phyloP scores from a whole-genome alignment of 495 filamentous ascomycete genomes.

The Cercophora samala region DNA sequence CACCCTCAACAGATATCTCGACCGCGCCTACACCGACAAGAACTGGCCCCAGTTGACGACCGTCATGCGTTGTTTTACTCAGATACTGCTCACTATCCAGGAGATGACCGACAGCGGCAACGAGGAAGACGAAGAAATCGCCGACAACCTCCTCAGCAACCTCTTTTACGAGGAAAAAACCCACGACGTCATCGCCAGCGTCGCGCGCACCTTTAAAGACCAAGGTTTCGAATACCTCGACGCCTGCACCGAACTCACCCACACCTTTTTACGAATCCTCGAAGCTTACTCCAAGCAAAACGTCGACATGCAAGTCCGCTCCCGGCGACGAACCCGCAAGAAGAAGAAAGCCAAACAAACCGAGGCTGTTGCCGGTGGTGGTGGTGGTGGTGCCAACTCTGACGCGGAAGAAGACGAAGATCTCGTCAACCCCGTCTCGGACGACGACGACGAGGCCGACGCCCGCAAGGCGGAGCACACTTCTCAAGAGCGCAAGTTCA shows the following conservation, averaged over 20 bases:
- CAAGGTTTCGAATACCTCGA: conserved; percentile 94
- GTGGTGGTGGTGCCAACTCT: conserved; percentile 33
- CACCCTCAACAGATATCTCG: conserved; percentile 78
- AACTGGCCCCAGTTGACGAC: conserved; percentile 82
- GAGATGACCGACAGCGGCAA: conserved; percentile 82
- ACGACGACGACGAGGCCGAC: conserved; percentile 80
- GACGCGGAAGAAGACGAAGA: conserved; percentile 37
- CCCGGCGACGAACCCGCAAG: conserved; percentile 61
- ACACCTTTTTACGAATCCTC: conserved; percentile 88
- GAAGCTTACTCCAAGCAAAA: conserved; percentile 95
- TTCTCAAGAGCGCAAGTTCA: conserved; percentile 83
- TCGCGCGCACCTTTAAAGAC: conserved; percentile 79
- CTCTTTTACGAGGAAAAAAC: conserved; percentile 98
- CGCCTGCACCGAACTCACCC: conserved; percentile 82
- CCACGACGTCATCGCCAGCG: conserved; percentile 76
- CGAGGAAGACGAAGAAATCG: conserved; percentile 96
- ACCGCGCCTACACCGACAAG: conserved; percentile 72
- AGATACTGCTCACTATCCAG: conserved; percentile 86
- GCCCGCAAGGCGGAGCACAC: conserved; percentile 65
- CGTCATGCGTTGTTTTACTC: conserved; percentile 85
- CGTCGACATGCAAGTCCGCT: conserved; percentile 85
- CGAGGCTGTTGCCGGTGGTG: conserved; percentile 26
- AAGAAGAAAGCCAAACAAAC: conserved; percentile 58
- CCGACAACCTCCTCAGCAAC: conserved; percentile 92
- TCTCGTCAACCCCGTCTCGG: conserved; percentile 60